Base-by-base conservation (phyloP, 1,139 yeast genomes). In the Taphrina deformans region DNA sequence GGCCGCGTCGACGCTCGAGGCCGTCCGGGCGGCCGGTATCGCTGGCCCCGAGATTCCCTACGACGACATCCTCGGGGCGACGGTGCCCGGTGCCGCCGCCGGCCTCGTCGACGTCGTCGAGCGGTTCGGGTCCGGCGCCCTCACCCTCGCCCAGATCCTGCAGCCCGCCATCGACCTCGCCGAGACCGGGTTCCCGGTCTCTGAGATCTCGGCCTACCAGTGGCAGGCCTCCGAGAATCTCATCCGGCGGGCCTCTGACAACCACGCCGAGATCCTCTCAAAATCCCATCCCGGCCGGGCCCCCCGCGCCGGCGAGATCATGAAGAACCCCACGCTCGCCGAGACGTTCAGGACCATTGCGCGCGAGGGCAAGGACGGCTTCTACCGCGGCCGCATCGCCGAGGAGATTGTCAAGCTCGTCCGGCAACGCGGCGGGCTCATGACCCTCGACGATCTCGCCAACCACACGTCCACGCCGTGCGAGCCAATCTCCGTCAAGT, bases 31-130 rank as follows among this genome's bases (percentile, higher is more conserved):
- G 52, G 76, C 77, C 21, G 80, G 81, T 51, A 77, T 78, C 62
- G 69, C 74, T 14, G 83, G 81, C 1, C 73, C 75, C 9, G 69
- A 81, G 70, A 70, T 80, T 44, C 82, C 83, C 0, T 73, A 75
- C 21, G 69, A 79, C 27, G 85, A 89, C 1, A 82, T 85, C 1
- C 84, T 84, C 68, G 76, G 86, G 0, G 83, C 85, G 9, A 87
- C 87, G 51, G 89, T 87, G 18, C 93, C 93, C 0, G 95, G 95
- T 3, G 87, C 89, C 1, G 81, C 87, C 58, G 88, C 89, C 6
- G 92, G 88, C 0, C 88, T 93, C 93, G 74, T 80, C 58, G 93
- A 88, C 73, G 83, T 89, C 0, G 76, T 81, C 58, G 84, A 82
- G 50, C 76, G 76, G 67, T 88, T 92, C 90, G 96, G 96, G 0